Percentiles rank a stretch among this genome's conserved stretches.
Conservation (phyloP, 208 protist genomes). For the Crithidia fasciculata region DNA sequence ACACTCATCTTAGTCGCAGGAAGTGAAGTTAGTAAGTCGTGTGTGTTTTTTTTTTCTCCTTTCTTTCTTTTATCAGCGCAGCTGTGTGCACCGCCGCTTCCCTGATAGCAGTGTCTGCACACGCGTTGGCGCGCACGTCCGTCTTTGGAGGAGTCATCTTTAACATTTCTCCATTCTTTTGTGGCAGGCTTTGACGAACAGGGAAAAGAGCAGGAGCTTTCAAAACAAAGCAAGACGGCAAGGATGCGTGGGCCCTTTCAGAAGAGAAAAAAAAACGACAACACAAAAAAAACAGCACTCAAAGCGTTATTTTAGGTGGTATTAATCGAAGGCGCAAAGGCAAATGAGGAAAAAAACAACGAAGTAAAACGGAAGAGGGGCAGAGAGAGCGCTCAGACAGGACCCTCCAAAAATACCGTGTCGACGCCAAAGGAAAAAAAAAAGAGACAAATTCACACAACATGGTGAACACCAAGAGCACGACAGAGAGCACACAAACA, state of each 20-base stretch:
- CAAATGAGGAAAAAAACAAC: background rate
- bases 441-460: background rate
- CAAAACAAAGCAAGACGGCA: background rate
- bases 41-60: background rate
- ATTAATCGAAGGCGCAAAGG: background rate
- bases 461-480: background rate
- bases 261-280: background rate
- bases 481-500: background rate
- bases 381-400: background rate
- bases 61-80: background rate
- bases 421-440: background rate
- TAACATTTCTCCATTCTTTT: background rate
- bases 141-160: background rate
- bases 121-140: background rate
- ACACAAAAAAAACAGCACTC: background rate
- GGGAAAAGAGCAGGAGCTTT: background rate
- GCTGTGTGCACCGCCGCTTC: background rate
- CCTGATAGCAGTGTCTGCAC: background rate
- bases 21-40: slow-evolving; percentile 10
- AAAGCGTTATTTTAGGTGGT: background rate
- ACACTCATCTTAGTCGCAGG: slow-evolving; percentile 19
- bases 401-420: background rate
- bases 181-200: no score
- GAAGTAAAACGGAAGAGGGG: background rate
- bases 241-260: background rate